Evolutionary conservation across 2,329 filamentous ascomycete species (phyloP), one percentile per base, ranked within the genome.

Genomic region (Sporothrix mexicana): DNA sequence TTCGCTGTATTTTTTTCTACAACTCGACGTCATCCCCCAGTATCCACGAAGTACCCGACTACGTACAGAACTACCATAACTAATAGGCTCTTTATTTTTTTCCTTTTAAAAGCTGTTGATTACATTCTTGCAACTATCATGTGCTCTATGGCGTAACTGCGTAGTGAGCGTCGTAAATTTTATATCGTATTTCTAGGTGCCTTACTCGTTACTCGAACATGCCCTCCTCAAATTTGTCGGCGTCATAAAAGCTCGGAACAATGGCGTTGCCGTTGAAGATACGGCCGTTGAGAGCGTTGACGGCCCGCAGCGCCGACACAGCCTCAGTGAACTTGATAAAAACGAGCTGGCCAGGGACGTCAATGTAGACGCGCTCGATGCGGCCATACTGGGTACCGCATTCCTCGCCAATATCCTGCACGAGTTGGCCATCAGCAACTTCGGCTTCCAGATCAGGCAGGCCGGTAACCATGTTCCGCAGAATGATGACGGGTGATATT

Each of bases 341-440:
- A 4, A 99, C 96, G 70, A 90, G 88, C 13, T 85, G 82, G 67
- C 85, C 85, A 76, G 87, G 83, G 61, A 89, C 85, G 78, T 93
- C 89, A 73, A 98, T 91, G 78, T 91, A 91, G 20, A 97, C 85
- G 76, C 93, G 86, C 81, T 97, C 93, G 5, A 97, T 92, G 61
- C 90, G 88, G 17, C 95, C 94, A 79, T 97, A 97, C 90, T 94
- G 76, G 12, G 53, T 90, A 68, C 91, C 91, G 81, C 97, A 98
- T 79, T 97, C 93, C 78, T 98, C 93, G 7, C 96, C 96, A 81
- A 99, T 98, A 80, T 98, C 95, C 83, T 98, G 95, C 77, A 95
- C 91, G 69, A 99, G 83, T 72, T 75, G 75, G 0, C 89, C 89
- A 15, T 87, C 87, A 73, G 91, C 88, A 67, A 97, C 89, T 80